phyloP scores from a whole-genome alignment of 2,329 filamentous ascomycete genomes.

The Scedosporium minutisporum region DNA sequence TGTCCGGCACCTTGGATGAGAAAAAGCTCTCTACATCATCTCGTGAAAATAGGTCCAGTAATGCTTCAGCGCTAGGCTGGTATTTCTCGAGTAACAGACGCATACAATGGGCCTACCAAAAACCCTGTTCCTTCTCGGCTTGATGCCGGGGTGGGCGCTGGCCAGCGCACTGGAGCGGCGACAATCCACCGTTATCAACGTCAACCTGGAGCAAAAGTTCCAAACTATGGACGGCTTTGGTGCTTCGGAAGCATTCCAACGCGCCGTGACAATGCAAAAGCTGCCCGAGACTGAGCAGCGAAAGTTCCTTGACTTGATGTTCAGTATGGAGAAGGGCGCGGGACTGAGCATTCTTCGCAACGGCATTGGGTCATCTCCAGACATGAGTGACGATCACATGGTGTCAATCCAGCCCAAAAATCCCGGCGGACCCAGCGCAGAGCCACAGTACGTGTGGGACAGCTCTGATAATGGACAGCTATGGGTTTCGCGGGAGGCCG shows the following conservation, averaged over 20 bases:
- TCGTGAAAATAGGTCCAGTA: not conserved
- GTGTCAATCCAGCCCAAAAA: slow-evolving; percentile 28
- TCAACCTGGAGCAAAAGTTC: not conserved
- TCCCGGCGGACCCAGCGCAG: slow-evolving; percentile 29
- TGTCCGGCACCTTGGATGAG: not conserved
- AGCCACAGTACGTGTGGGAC: slow-evolving; percentile 35
- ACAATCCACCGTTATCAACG: slow-evolving; percentile 1
- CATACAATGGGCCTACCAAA: not conserved
- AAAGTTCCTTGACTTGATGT: slow-evolving; percentile 32
- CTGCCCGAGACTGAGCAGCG: slow-evolving; percentile 19
- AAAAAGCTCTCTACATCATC: not conserved
- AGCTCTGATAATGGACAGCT: slow-evolving; percentile 38
- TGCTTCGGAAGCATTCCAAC: slow-evolving; percentile 36
- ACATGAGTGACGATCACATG: slow-evolving; percentile 10
- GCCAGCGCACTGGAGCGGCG: not conserved
- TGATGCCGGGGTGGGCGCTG: not conserved
- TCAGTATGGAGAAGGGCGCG: slow-evolving; percentile 32
- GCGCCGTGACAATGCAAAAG: slow-evolving; percentile 29
- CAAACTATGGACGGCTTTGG: slow-evolving; percentile 37
- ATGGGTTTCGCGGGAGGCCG: slow-evolving; percentile 39
- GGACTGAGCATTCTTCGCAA: slow-evolving; percentile 41
- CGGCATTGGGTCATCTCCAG: slow-evolving; percentile 29
- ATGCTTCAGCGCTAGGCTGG: not conserved
- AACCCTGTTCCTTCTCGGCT: not conserved
- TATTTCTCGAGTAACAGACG: not conserved